Conservation (phyloP, 192 early-diverging fungal species). For the Rhizophlyctis rosea region DNA sequence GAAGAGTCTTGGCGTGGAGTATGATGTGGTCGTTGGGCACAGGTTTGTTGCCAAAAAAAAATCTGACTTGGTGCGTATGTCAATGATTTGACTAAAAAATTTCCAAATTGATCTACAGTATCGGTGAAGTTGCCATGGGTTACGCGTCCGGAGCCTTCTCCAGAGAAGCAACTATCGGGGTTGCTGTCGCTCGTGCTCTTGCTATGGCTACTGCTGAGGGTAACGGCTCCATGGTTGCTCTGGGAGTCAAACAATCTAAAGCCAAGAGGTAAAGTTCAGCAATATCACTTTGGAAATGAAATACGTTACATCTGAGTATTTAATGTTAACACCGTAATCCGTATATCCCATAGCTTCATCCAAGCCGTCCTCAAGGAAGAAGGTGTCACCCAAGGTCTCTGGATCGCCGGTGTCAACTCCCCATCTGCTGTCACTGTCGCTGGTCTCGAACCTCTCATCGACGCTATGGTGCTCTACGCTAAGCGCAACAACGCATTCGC, state of each 20-base stretch:
- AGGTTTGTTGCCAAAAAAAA: not conserved
- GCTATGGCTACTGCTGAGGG: constrained; percentile 19
- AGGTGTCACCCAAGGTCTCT: constrained; percentile 1
- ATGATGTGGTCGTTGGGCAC: constrained; percentile 26
- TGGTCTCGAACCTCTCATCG: constrained; percentile 20
- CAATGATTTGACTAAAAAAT: not conserved
- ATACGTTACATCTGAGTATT: too few relatives aligned
- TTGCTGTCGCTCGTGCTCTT: constrained; percentile 31
- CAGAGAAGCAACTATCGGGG: constrained; percentile 19
- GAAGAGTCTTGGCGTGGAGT: constrained; percentile 24
- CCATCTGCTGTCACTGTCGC: constrained; percentile 27
- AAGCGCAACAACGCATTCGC: constrained; percentile 22
- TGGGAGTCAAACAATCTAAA: constrained; percentile 2
- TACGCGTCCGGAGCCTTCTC: constrained; percentile 27
- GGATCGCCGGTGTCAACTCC: constrained; percentile 35
- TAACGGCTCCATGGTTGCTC: constrained; percentile 33
- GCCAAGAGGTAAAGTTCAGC: too few relatives aligned
- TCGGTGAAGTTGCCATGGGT: constrained; percentile 33
- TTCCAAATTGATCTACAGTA: too few relatives aligned
- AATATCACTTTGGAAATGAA: too few relatives aligned
- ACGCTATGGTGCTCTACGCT: constrained; percentile 19
- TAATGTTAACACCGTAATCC: too few relatives aligned
- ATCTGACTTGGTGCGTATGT: not conserved
- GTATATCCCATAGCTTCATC: constrained; percentile 6
- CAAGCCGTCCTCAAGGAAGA: constrained; percentile 11